Evolutionary conservation across 148 eudicot genomes (phyloP), one percentile per base, ranked within the genome.

Genomic region (Vaccinium myrtillus): DNA sequence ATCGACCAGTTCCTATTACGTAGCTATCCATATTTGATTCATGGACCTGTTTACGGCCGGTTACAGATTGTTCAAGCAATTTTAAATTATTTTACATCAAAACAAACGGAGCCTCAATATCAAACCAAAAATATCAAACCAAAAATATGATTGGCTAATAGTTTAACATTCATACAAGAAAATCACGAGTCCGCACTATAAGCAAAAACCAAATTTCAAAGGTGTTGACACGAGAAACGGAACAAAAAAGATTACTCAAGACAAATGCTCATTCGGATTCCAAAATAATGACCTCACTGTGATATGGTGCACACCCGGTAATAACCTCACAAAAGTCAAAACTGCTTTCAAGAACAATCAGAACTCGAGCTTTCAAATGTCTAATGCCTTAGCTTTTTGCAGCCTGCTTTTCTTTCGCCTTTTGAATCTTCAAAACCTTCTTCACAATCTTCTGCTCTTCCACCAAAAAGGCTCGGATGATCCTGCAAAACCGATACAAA

Each of bases 381-480:
- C 70, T 51, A 48, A 71, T 67, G 71, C 10, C 84, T 86, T 86
- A 90, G 54, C 83, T 81, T 87, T 86, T 90, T 48, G 86, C 65
- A 27, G 93, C 84, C 53, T 83, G 86, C 88, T 90, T 90, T 78
- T 91, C 93, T 83, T 91, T 91, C 2, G 90, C 36, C 88, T 91
- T 91, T 84, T 90, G 92, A 80, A 91, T 90, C 93, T 91, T 91
- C 92, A 91, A 78, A 77, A 90, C 93, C 91, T 91, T 91, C 92
- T 91, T 91, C 86, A 91, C 92, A 77, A 91, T 91, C 91, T 91
- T 91, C 74, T 91, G 92, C 80, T 91, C 93, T 86, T 91, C 92
- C 61, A 91, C 89, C 88, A 91, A 81, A 85, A 91, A 91, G 18
- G 93, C 93, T 80, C 93, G 85, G 48, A 91, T 87, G 79, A 91